Conservation (phyloP, 1,284 basidiomycete genomes). For the Boletus calvinii region DNA sequence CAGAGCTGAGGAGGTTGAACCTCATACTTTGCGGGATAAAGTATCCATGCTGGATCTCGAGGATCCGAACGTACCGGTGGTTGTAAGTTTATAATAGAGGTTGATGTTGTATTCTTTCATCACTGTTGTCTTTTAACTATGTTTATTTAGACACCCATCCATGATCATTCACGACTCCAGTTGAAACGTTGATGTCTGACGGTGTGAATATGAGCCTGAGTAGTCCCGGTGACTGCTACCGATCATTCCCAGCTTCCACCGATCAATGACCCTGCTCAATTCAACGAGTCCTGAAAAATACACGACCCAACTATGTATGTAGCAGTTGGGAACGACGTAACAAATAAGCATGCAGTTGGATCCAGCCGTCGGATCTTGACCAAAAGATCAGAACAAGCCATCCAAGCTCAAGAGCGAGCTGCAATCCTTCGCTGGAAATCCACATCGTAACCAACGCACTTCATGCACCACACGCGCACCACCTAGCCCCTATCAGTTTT, state of each 20-base stretch:
- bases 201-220: no score
- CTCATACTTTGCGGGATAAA: conserved; percentile 31
- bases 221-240: no score
- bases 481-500: background rate
- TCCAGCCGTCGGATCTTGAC: no score
- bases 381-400: no score
- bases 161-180: background rate
- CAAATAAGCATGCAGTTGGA: no score
- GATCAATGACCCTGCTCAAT: no score
- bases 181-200: background rate
- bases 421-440: conserved; percentile 15
- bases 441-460: conserved; percentile 17
- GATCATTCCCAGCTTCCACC: no score
- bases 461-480: conserved; percentile 8
- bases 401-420: background rate
- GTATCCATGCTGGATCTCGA: conserved; percentile 28
- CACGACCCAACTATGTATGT: no score
- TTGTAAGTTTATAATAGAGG: conserved; percentile 20
- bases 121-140: conserved; percentile 23
- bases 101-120: background rate
- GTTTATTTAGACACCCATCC: conserved; percentile 21
- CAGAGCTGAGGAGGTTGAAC: conserved; percentile 24
- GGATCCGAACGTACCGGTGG: conserved; percentile 18
- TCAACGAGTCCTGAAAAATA: no score
- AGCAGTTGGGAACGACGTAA: no score